Evolutionary conservation across 805 yeast genomes (phyloP).

Genomic region (Nakazawaea anatomiae): DNA sequence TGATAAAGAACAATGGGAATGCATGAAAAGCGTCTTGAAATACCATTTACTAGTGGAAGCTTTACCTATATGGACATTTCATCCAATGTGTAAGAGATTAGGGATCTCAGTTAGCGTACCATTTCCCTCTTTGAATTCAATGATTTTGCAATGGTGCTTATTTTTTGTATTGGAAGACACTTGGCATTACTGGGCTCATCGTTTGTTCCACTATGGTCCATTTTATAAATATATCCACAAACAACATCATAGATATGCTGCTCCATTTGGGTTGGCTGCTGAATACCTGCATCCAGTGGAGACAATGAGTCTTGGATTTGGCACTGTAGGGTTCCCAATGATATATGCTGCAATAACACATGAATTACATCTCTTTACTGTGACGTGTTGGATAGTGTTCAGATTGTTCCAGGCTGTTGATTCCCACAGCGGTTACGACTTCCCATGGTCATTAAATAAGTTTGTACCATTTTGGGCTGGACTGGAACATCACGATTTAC

Average conservation of each 20-base stretch:
- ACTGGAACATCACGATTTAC: constrained; percentile 57
- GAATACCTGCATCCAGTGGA: constrained; percentile 59
- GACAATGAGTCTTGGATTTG: constrained; percentile 51
- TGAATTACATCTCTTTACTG: constrained; percentile 47
- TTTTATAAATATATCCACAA: constrained; percentile 54
- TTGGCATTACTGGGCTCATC: constrained; percentile 59
- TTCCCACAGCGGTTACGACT: constrained; percentile 57
- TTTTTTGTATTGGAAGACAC: constrained; percentile 50
- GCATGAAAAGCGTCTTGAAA: constrained; percentile 49
- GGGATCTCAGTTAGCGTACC: constrained; percentile 48
- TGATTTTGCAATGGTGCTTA: constrained; percentile 37
- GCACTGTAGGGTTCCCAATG: constrained; percentile 57
- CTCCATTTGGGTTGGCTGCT: constrained; percentile 58
- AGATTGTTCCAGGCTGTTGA: constrained; percentile 56
- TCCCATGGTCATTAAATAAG: constrained; percentile 54
- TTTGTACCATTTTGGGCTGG: constrained; percentile 63
- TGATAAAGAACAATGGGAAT: constrained; percentile 56
- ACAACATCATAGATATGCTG: constrained; percentile 57
- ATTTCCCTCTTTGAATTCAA: constrained; percentile 39
- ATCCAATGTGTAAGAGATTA: constrained; percentile 44
- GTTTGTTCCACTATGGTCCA: constrained; percentile 49
- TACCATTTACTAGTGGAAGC: constrained; percentile 56
- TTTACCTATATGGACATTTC: constrained; percentile 58
- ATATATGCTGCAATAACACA: constrained; percentile 43
- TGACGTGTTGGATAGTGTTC: constrained; percentile 44